Percentiles rank a stretch among this genome's conserved stretches.
Evolutionary conservation across 176 grass and related monocot genomes (phyloP).

Genomic region (Lolium rigidum): DNA sequence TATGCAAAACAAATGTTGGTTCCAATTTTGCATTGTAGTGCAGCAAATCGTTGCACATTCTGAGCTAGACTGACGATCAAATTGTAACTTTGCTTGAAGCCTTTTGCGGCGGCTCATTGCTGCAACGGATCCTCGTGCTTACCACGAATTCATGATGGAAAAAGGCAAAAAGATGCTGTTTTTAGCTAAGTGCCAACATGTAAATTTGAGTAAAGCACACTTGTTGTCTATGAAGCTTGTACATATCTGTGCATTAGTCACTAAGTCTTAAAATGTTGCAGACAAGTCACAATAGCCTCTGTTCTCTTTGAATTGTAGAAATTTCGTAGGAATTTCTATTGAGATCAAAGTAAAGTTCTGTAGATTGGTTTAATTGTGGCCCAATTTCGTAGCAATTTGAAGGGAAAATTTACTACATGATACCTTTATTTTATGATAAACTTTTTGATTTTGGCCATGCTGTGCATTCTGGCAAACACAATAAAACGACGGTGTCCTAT

Average conservation of each 20-base stretch:
- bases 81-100: background rate
- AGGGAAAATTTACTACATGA: too few relatives aligned
- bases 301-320: background rate
- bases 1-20: conserved; percentile 26
- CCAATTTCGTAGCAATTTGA: too few relatives aligned
- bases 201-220: too few relatives aligned
- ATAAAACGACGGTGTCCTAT: too few relatives aligned
- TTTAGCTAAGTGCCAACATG: background rate
- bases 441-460: too few relatives aligned
- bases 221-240: too few relatives aligned
- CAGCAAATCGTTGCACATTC: conserved; percentile 12
- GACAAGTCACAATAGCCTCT: too few relatives aligned
- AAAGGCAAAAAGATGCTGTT: background rate
- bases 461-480: too few relatives aligned
- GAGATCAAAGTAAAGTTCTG: background rate
- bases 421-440: too few relatives aligned
- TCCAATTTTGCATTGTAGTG: conserved; percentile 8
- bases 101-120: background rate
- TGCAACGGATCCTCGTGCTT: background rate
- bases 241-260: too few relatives aligned
- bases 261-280: too few relatives aligned
- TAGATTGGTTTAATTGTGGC: background rate
- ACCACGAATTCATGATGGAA: background rate
- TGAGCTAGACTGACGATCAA: background rate
- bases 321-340: background rate